Evolutionary conservation across 768 basidiomycete genomes (phyloP), one percentile per base, ranked within the genome.

Genomic region (Rhodotorula kratochvilovae): DNA sequence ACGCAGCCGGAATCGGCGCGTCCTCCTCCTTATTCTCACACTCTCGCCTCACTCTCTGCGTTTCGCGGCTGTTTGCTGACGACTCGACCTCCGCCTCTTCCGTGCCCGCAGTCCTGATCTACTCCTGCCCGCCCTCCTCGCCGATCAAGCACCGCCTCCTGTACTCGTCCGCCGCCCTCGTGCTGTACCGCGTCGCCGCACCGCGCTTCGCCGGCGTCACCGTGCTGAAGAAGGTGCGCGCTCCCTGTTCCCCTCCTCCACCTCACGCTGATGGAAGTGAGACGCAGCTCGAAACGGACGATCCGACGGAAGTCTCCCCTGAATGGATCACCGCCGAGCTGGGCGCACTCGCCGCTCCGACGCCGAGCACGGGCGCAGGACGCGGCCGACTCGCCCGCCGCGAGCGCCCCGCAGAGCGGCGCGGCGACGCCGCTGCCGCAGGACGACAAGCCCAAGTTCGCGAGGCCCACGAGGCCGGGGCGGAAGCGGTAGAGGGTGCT

Each of bases 111-210:
- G 89, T 90, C 61, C 93, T 92, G 81, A 90, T 96, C 67, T 98
- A 97, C 81, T 90, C 89, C 29, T 98, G 94, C 79, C 94, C 94
- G 0, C 85, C 87, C 6, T 77, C 81, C 23, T 91, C 90, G 12
- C 89, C 90, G 2, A 84, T 96, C 81, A 91, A 91, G 77, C 83
- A 88, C 71, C 85, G 92, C 55, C 93, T 98, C 90, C 79, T 96
- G 46, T 95, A 94, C 81, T 91, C 92, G 0, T 87, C 89, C 4
- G 87, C 87, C 16, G 85, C 86, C 19, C 76, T 85, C 29, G 83
- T 88, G 13, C 88, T 85, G 76, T 82, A 84, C 61, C 81, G 85
- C 15, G 87, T 85, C 43, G 87, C 87, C 71, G 81, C 48, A 39
- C 57, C 57, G 39, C 36, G 80, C 10, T 75, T 74, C n/a, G 77